Evolutionary conservation across 2,329 filamentous ascomycete species (phyloP), one percentile per base, ranked within the genome.

Genomic region (Bipolaris bicolor): DNA sequence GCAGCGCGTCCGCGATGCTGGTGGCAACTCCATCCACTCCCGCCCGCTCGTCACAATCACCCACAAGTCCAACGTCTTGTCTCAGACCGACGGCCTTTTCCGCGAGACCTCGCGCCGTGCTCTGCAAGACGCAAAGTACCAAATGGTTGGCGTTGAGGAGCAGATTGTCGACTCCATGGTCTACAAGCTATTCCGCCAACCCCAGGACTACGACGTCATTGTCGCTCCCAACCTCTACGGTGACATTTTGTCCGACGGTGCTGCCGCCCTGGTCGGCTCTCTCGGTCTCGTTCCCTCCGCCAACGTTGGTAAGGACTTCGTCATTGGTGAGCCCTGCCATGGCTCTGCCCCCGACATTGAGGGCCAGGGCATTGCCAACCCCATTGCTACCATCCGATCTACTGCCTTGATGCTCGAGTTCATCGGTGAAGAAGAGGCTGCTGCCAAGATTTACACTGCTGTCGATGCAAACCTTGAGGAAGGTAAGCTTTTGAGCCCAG

Each of bases 161-260:
- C 95, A 99, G 82, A 99, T 99, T 68, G 94, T 99, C 62, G 95
- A 99, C 80, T 94, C 90, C 61, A 99, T 99, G 95, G 92, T 98
- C 57, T 98, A 98, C 87, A 98, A 98, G 84, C 90, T 99, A 55
- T 98, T 98, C 88, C 91, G 94, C 61, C 92, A 98, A 80, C 95
- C 95, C 41, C 85, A 89, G 72, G 90, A 89, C 73, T 99, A 98
- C 86, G 95, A 99, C 77, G 94, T 98, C 66, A 96, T 99, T 68
- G 95, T 99, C 45, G 95, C 94, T 7, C 95, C 94, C 50, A 98
- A 98, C 81, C 85, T 99, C 60, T 98, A 99, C 80, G 95, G 95
- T 66, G 95, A 99, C 78, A 95, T 99, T 67, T 84, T 99, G 37
- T 97, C 92, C 2, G 95, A 99, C 77, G 94, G 92, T 65, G 94